These are phyloP conservation scores for Collariella sp. DNA, from an alignment of 495 filamentous ascomycete genomes.

Conservation along the genomic window DNA sequence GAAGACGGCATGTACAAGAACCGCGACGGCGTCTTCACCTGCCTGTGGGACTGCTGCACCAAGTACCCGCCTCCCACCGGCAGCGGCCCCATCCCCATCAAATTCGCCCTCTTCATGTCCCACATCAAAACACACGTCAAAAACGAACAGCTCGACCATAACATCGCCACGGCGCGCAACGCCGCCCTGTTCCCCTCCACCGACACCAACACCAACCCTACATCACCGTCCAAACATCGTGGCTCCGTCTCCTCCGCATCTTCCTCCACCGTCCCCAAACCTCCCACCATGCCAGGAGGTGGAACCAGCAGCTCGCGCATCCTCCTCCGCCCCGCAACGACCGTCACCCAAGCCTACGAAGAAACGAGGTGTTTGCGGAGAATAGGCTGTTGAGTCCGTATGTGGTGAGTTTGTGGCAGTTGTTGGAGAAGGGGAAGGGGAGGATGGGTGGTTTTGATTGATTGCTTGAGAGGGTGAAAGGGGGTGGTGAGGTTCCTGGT, in stretches of 20 bases:
- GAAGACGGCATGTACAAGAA: conserved; percentile 46
- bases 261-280: neutral
- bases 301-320: conserved; percentile 34
- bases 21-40: conserved; percentile 32
- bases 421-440: conserved; percentile 14
- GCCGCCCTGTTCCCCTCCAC: neutral
- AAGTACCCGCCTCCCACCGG: conserved; percentile 42
- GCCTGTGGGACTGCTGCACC: conserved; percentile 51
- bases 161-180: conserved; percentile 4
- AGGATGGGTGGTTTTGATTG: conserved; percentile 1
- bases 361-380: conserved; percentile 54
- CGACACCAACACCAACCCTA: neutral
- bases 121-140: conserved; percentile 62
- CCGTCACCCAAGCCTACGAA: conserved; percentile 41
- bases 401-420: conserved; percentile 21
- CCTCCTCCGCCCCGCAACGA: conserved; percentile 46
- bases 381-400: conserved; percentile 39
- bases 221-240: conserved; percentile 10
- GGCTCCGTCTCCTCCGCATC: neutral
- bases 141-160: conserved; percentile 25
- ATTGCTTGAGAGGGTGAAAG: no score
- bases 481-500: neutral
- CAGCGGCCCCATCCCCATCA: conserved; percentile 39
- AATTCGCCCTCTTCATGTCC: conserved; percentile 40
- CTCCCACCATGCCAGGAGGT: conserved; percentile 2